Base-by-base conservation (phyloP, 345 rosid species). In the Microcos paniculata region DNA sequence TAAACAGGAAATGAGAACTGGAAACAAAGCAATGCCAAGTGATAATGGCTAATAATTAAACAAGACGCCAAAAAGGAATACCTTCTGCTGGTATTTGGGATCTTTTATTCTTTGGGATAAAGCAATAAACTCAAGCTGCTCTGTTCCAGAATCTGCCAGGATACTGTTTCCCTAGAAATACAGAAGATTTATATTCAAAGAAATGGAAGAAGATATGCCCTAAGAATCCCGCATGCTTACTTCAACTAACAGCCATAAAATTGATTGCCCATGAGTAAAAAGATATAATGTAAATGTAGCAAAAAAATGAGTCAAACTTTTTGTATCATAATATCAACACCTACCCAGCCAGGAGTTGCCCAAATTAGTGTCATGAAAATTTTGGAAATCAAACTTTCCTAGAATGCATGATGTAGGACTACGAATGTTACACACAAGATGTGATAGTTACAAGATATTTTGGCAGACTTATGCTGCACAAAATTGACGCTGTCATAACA, bases 21-120 rank as follows among this genome's bases (percentile, higher is more conserved):
- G 30, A 40, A 65, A 23, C 3, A 21, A 40, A 56, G 43, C 21
- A 56, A 33, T 23, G 28, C n/a, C 45, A n/a, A 30, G 48, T 12
- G 49, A 52, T 21, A 24, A 14, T 15, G 6, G 14, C 64, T 23
- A 24, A 66, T 12, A 43, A 21, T 46, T 40, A 76, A 40, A 74
- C 51, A 61, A 35, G 33, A 72, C 52, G 62, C 52, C 53, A 73
- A 70, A n/a, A 75, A 69, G 63, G 38, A 58, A 73, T 74, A 92
- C 98, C 97, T 90, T 96, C 85, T 83, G 89, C 82, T 94, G 98
- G 79, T 96, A 96, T 76, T 90, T 96, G 16, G 86, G 92, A 77
- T 96, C 97, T 70, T 93, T 94, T 59, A 97, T 92, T 80, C 99
- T 90, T 73, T 96, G 99, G 75, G 99, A 96, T 76, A 96, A 97